Evolutionary conservation across 495 filamentous ascomycete species (phyloP).

Genomic region (Hyaloscypha bicolor): DNA sequence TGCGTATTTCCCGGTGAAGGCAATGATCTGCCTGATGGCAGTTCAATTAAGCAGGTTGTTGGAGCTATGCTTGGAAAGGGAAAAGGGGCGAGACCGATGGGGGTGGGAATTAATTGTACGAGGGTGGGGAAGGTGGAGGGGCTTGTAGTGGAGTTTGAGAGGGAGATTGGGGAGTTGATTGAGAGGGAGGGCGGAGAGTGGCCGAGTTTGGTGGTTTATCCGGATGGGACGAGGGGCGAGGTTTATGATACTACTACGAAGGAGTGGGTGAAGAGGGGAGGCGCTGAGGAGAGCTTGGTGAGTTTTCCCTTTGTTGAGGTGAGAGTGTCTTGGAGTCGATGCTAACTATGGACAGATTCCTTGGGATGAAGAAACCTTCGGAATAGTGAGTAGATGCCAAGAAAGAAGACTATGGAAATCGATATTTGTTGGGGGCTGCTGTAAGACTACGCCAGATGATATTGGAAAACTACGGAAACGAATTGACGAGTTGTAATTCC

Average conservation of each 20-base stretch:
- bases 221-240: constrained; percentile 68
- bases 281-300: constrained; percentile 22
- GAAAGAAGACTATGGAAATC: constrained; percentile 56
- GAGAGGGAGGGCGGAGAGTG: constrained; percentile 33
- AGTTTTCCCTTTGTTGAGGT: neutral
- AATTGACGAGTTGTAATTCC: constrained; percentile 16
- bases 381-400: constrained; percentile 56
- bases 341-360: constrained; percentile 19
- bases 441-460: constrained; percentile 54
- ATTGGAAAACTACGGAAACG: constrained; percentile 49
- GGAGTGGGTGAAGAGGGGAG: constrained; percentile 52
- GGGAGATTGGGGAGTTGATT: constrained; percentile 40
- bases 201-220: constrained; percentile 65
- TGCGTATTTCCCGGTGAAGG: constrained; percentile 59
- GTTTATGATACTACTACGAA: constrained; percentile 64
- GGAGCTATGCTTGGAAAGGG: constrained; percentile 21
- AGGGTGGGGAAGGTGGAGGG: constrained; percentile 53
- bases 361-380: constrained; percentile 58
- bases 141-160: constrained; percentile 50
- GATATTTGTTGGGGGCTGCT: constrained; percentile 63
- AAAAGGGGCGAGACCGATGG: constrained; percentile 48
- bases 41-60: constrained; percentile 47
- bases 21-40: constrained; percentile 49
- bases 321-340: constrained; percentile 15
- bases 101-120: constrained; percentile 70